Percentiles rank a stretch among this genome's conserved stretches.
phyloP scores from a whole-genome alignment of 164 flowering plant genomes.

The Warburgia ugandensis region DNA sequence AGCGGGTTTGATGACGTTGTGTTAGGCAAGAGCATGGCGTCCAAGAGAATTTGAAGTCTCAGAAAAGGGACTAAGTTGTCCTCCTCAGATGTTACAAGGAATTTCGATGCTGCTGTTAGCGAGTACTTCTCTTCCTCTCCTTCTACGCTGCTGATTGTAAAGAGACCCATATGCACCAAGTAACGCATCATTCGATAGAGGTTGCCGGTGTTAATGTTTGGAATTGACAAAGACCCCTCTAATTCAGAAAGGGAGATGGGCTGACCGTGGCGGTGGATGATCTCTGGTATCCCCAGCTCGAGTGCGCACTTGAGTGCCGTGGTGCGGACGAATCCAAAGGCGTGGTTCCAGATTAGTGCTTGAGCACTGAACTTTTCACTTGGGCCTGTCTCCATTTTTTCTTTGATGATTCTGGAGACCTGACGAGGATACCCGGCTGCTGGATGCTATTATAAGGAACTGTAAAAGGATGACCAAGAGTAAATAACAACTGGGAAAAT shows the following conservation, averaged over 20 bases:
- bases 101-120: background rate
- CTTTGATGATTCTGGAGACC: too few relatives aligned
- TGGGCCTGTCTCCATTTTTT: too few relatives aligned
- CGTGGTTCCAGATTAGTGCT: background rate
- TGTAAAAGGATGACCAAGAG: too few relatives aligned
- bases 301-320: constrained; percentile 1
- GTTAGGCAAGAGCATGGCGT: background rate
- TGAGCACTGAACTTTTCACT: too few relatives aligned
- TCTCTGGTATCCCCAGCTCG: background rate
- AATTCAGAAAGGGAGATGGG: constrained; percentile 3
- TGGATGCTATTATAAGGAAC: too few relatives aligned
- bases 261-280: background rate
- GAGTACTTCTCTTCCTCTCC: background rate
- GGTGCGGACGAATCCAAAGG: too few relatives aligned
- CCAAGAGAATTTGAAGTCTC: background rate
- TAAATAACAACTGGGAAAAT: too few relatives aligned
- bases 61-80: background rate
- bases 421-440: too few relatives aligned
- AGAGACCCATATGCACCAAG: background rate
- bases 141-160: too few relatives aligned
- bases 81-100: background rate
- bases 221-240: background rate
- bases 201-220: background rate
- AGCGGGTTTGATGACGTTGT: background rate
- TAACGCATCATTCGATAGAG: constrained; percentile 4